Conservation (phyloP, 805 yeast genomes). For the Metschnikowia kunwiensis region DNA sequence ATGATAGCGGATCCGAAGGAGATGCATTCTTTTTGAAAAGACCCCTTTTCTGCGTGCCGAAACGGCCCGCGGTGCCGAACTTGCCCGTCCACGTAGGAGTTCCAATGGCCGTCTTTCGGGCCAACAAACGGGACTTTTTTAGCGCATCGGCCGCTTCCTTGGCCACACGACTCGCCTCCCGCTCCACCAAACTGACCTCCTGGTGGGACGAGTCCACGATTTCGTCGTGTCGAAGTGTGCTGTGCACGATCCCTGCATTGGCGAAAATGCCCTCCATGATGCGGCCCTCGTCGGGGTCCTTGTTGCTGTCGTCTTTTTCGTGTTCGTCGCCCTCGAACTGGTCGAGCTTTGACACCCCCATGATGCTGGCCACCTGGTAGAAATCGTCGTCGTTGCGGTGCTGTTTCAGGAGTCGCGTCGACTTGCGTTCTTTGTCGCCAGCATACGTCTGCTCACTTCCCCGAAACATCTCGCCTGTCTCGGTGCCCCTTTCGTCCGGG, state of each 20-base stretch:
- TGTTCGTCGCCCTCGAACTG: constrained; percentile 54
- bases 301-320: constrained; percentile 23
- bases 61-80: constrained; percentile 79
- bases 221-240: constrained; percentile 75
- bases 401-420: constrained; percentile 25
- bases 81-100: constrained; percentile 96
- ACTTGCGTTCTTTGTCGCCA: constrained; percentile 33
- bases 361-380: constrained; percentile 55
- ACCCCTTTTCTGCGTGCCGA: constrained; percentile 25
- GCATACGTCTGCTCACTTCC: constrained; percentile 41
- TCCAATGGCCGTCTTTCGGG: constrained; percentile 54
- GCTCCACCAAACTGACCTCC: constrained; percentile 53
- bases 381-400: constrained; percentile 63
- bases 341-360: constrained; percentile 74
- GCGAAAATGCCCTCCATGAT: constrained; percentile 76
- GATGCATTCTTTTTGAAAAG: not conserved
- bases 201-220: constrained; percentile 57
- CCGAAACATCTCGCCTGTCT: constrained; percentile 61
- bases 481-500: constrained; percentile 61
- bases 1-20: constrained; percentile 27
- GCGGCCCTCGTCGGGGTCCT: constrained; percentile 47
- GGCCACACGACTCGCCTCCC: constrained; percentile 61
- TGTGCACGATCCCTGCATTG: constrained; percentile 60
- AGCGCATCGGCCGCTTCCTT: constrained; percentile 53
- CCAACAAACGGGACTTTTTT: constrained; percentile 54